Conservation (phyloP, 352 stramenopile genomes). For the Phytophthora sojae region DNA sequence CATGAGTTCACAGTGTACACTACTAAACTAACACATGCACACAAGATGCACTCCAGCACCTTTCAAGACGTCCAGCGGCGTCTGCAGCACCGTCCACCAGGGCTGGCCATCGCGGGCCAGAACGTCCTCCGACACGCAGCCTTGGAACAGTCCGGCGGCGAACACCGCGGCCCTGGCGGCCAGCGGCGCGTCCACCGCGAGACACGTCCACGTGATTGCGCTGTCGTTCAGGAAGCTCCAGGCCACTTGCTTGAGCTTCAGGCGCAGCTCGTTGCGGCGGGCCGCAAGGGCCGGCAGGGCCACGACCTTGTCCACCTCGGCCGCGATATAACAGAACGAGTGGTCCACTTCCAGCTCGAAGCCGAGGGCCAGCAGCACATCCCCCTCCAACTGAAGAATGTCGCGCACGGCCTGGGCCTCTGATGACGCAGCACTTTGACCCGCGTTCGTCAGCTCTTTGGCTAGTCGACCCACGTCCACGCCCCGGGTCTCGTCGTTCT, state of each 20-base stretch:
- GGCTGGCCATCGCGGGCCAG: conserved; percentile 22
- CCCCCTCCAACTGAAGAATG: conserved; percentile 42
- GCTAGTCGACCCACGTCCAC: conserved; percentile 40
- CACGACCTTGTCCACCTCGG: conserved; percentile 51
- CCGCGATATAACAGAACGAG: conserved; percentile 50
- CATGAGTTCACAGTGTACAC: conserved; percentile 20
- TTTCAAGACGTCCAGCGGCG: conserved; percentile 37
- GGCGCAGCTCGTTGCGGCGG: conserved; percentile 12
- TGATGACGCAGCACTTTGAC: conserved; percentile 1
- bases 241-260: conserved; percentile 44
- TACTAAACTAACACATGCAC: background rate
- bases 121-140: conserved; percentile 28
- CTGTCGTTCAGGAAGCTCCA: conserved; percentile 72
- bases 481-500: conserved; percentile 45
- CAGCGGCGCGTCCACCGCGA: conserved; percentile 43
- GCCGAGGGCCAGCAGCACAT: conserved; percentile 52
- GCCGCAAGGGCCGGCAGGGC: conserved; percentile 13
- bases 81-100: conserved; percentile 48
- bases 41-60: conserved; percentile 27
- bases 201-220: conserved; percentile 55
- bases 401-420: conserved; percentile 9
- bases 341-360: conserved; percentile 60
- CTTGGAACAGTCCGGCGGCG: conserved; percentile 48
- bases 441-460: conserved; percentile 14
- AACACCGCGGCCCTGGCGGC: conserved; percentile 55